Evolutionary conservation across 2,329 filamentous ascomycete genomes (phyloP).

Genomic region (Conoideocrella luteorostrata): DNA sequence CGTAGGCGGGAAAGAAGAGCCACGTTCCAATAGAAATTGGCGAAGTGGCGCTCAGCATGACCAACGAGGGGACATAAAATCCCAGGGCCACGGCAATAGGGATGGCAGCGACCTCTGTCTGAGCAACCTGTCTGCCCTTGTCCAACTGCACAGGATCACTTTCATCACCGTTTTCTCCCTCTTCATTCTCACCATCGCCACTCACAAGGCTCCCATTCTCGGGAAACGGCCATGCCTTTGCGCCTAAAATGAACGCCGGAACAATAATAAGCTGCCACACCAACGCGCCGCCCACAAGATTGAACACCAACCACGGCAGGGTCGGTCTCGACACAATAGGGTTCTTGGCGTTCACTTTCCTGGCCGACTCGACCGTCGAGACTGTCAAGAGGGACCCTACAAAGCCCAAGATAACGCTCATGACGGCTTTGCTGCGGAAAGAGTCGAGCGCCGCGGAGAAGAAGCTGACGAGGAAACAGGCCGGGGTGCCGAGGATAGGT

Average conservation of each 20-base stretch:
- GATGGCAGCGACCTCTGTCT: conserved; percentile 52
- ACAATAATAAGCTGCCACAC: conserved; percentile 47
- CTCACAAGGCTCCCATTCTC: neutral
- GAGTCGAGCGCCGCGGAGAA: conserved; percentile 38
- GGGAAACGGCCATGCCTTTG: conserved; percentile 25
- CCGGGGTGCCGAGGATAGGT: conserved; percentile 37
- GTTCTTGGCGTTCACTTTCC: conserved; percentile 32
- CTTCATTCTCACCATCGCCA: conserved; percentile 18
- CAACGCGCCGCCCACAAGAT: conserved; percentile 41
- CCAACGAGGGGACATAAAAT: conserved; percentile 38
- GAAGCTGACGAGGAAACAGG: conserved; percentile 46
- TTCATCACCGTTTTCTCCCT: neutral
- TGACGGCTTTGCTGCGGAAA: conserved; percentile 31
- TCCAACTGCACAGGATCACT: neutral
- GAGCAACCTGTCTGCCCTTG: conserved; percentile 22
- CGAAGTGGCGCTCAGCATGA: conserved; percentile 34
- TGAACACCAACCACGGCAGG: conserved; percentile 40
- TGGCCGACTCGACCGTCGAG: conserved; percentile 42
- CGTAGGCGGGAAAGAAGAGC: conserved; percentile 47
- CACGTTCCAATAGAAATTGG: conserved; percentile 35
- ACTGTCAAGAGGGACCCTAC: conserved; percentile 42
- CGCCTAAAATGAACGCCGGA: conserved; percentile 40
- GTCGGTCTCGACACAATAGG: conserved; percentile 32
- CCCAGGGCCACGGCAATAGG: conserved; percentile 42
- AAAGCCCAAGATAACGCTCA: conserved; percentile 37